These are phyloP conservation scores for Mediolabrus comicus DNA, from an alignment of 108 stramenopile genomes.

Conservation along the genomic window DNA sequence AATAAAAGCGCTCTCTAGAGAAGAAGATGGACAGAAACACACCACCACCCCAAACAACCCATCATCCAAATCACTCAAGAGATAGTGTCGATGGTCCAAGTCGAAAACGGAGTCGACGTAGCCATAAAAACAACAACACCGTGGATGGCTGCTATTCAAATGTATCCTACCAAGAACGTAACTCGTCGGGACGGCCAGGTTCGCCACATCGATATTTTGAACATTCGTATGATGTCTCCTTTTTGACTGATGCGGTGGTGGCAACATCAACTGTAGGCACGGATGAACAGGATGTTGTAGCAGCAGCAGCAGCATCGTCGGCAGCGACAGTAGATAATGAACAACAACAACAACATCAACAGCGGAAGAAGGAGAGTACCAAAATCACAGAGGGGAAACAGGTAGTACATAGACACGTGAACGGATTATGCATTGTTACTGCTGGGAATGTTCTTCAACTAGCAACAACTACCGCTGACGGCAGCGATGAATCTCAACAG, in stretches of 20 bases:
- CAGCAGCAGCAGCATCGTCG: neutral
- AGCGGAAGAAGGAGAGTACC: neutral
- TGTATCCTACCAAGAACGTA: constrained; percentile 9
- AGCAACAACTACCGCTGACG: neutral
- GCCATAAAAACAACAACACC: neutral
- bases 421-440: constrained; percentile 75
- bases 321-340: neutral
- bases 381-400: constrained; percentile 2
- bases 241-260: neutral
- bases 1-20: too few relatives aligned
- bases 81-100: neutral
- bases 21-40: too few relatives aligned
- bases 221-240: constrained; percentile 26
- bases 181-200: constrained; percentile 31
- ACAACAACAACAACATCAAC: neutral
- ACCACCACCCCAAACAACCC: neutral
- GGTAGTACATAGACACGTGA: constrained; percentile 73
- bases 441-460: constrained; percentile 40
- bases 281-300: too few relatives aligned
- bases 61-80: too few relatives aligned
- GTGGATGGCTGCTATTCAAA: neutral
- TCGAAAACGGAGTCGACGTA: neutral
- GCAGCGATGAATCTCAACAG: neutral
- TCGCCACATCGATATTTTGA: constrained; percentile 47
- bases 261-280: neutral